Conservation (phyloP, 2,329 filamentous ascomycete species). For the Nannizziopsis arthrosporioides region DNA sequence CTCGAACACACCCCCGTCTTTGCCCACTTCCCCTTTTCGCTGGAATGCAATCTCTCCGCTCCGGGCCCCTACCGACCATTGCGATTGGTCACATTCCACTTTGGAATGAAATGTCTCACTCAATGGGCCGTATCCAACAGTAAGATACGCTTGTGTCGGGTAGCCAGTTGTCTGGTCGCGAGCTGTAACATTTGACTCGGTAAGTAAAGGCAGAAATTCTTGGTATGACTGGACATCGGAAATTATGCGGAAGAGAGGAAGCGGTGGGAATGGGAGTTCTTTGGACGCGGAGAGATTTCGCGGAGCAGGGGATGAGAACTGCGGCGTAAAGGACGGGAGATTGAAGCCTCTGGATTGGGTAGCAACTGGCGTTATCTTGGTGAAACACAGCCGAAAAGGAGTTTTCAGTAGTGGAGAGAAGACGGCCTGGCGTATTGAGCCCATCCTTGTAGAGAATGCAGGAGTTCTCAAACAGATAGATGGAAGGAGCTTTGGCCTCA, state of each 20-base stretch:
- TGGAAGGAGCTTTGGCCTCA: not conserved
- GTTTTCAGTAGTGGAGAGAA: not conserved
- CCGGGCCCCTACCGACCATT: conserved; percentile 58
- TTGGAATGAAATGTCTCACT: conserved; percentile 72
- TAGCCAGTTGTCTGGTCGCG: conserved; percentile 46
- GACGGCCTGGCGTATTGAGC: not conserved
- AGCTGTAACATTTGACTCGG: conserved; percentile 60
- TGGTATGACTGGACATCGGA: conserved; percentile 78
- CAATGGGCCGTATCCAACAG: conserved; percentile 73
- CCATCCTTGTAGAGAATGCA: not conserved
- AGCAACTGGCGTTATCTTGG: not conserved
- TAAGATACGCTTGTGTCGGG: conserved; percentile 65
- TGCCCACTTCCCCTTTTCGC: conserved; percentile 47
- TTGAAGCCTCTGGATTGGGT: conserved; percentile 12
- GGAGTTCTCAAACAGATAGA: not conserved
- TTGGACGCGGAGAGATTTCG: conserved; percentile 63
- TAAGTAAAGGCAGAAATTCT: conserved; percentile 85
- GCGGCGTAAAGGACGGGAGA: conserved; percentile 13
- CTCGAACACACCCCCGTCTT: conserved; percentile 51
- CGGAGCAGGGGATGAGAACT: conserved; percentile 30
- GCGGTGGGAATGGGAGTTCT: conserved; percentile 61
- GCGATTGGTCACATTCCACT: conserved; percentile 62
- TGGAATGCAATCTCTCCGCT: conserved; percentile 31
- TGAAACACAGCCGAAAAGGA: conserved; percentile 3
- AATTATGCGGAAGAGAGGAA: conserved; percentile 69